Base-by-base conservation (phyloP, 768 basidiomycete genomes). In the Suillus paluster region DNA sequence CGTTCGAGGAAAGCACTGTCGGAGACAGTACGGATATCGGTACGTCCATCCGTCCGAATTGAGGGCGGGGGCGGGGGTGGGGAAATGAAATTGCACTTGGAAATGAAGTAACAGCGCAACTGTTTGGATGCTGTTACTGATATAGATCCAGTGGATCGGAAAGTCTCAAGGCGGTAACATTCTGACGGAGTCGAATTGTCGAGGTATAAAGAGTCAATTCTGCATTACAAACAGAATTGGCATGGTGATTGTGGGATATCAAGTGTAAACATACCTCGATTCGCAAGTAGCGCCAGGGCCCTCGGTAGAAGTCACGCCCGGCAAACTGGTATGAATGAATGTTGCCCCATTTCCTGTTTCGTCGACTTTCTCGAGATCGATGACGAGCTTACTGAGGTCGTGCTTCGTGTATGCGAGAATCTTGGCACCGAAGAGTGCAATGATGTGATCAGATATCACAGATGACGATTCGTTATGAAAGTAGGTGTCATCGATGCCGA, bases 361-460 rank as follows among this genome's bases (percentile, higher is more conserved):
- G 68, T 93, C 91, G 71, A 97, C 88, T 71, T 89, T 91, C 79
- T 97, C 96, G 66, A 99, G 89, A 76, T 99, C 96, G 71, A 99
- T 98, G 65, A 95, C 91, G 48, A 99, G 90, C 69, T 90, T 86
- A 68, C 79, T 85, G 2, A 91, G 92, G 67, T 97, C 95, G 73
- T 97, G 95, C 71, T 96, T 94, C 58, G 96, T 96, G 80, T 89
- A 98, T 0, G 94, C 92, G 68, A 94, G 82, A 57, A 94, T 88
- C 77, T 99, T 99, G 63, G 96, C 95, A 25, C 94, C 95, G 74
- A 95, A 99, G 58, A 99, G 87, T 19, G 95, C 95, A 68, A 97
- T 87, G 74, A 98, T 89, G 68, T 96, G 92, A 75, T 94, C 91
- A 5, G 86, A 84, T 75, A 94, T 92, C 67, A 92, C 85, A 53